These are phyloP conservation scores for Dipteronia dyeriana DNA, from an alignment of 345 rosid genomes.

Conservation along the genomic window DNA sequence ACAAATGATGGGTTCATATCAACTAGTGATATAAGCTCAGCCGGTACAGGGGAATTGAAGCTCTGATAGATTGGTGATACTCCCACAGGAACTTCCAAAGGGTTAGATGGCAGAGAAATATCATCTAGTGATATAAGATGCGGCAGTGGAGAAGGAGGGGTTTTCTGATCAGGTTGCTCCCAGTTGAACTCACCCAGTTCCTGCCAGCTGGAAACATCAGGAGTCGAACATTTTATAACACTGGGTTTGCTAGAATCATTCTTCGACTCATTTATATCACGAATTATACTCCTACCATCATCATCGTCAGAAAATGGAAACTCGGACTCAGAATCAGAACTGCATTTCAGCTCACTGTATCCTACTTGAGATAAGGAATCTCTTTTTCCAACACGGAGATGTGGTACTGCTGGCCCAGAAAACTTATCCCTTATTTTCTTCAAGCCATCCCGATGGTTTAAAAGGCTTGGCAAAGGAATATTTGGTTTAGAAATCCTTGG, in stretches of 20 bases:
- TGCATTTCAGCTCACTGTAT: slow-evolving; percentile 53
- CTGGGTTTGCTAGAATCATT: slow-evolving; percentile 16
- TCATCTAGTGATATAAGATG: slow-evolving; percentile 43
- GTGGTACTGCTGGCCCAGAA: slow-evolving; percentile 21
- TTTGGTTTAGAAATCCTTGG: slow-evolving; percentile 29
- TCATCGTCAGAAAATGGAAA: slow-evolving; percentile 55
- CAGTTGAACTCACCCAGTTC: slow-evolving; percentile 18
- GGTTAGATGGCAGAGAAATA: slow-evolving; percentile 24
- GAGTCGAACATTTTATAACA: slow-evolving; percentile 23
- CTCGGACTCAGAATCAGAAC: slow-evolving; percentile 59
- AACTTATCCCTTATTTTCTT: slow-evolving; percentile 44
- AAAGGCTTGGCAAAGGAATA: slow-evolving; percentile 33
- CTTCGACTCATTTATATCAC: slow-evolving; percentile 21
- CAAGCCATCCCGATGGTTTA: slow-evolving; percentile 33
- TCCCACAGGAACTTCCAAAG: slow-evolving; percentile 15
- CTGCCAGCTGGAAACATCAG: slow-evolving; percentile 9
- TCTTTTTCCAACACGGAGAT: slow-evolving; percentile 28
- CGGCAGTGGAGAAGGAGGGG: slow-evolving; percentile 15
- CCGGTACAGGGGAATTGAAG: slow-evolving; percentile 27
- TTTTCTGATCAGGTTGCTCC: slow-evolving; percentile 28
- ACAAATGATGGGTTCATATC: slow-evolving; percentile 39
- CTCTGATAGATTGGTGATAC: slow-evolving; percentile 22
- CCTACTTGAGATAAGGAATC: slow-evolving; percentile 52
- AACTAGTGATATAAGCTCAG: slow-evolving; percentile 44
- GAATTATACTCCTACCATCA: slow-evolving; percentile 21